Evolutionary conservation across 352 stramenopile genomes (phyloP).

Genomic region (Phytophthora hybrid): DNA sequence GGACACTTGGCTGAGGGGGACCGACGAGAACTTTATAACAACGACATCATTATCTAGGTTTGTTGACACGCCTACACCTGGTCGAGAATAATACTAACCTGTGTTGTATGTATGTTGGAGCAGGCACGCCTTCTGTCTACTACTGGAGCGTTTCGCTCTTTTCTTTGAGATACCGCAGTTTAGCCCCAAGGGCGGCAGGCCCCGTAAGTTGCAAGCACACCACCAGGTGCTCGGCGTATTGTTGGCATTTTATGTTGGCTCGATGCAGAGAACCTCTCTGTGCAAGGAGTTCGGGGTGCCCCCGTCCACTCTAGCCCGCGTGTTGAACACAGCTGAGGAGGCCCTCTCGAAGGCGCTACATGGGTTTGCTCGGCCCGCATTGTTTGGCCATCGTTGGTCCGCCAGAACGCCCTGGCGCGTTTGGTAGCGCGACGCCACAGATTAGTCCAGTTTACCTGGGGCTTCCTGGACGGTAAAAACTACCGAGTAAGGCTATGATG

Average conservation of each 20-base stretch:
- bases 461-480: conserved; percentile 5
- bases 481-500: neutral
- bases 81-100: too few species aligned
- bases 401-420: neutral
- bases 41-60: neutral
- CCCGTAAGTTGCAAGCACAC: too few species aligned
- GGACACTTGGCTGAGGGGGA: neutral
- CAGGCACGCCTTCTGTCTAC: too few species aligned
- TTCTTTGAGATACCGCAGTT: too few species aligned
- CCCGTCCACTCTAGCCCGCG: neutral
- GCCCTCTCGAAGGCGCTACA: neutral
- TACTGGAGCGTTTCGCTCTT: too few species aligned
- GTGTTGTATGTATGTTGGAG: too few species aligned
- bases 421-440: neutral
- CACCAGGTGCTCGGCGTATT: too few species aligned
- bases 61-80: too few species aligned
- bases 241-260: too few species aligned
- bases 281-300: conserved; percentile 8
- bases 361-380: neutral
- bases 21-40: neutral
- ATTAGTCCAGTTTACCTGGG: conserved; percentile 15
- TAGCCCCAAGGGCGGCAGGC: too few species aligned
- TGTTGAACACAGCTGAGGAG: neutral
- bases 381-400: neutral
- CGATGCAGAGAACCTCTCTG: too few species aligned